Percentiles rank a stretch among this genome's conserved stretches.
Conservation (phyloP, 331 rosid species). For the Stylosanthes scabra region DNA sequence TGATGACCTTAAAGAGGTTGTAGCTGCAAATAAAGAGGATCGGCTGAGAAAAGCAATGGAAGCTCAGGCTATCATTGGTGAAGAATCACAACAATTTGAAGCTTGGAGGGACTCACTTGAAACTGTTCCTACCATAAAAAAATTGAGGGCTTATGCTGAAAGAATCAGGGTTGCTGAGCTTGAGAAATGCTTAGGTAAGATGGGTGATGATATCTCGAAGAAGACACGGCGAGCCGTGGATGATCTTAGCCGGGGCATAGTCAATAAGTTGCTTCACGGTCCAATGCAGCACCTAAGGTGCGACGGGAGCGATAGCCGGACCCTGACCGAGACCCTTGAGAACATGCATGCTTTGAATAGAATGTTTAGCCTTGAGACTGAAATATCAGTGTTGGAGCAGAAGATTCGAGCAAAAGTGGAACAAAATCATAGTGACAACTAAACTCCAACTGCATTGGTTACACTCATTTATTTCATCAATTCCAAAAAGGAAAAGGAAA, state of each 20-base stretch:
- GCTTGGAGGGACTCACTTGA: constrained; percentile 97
- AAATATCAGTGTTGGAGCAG: constrained; percentile 82
- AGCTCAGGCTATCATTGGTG: constrained; percentile 83
- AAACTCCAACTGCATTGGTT: constrained; percentile 32
- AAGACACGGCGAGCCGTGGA: constrained; percentile 84
- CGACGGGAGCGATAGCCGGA: constrained; percentile 91
- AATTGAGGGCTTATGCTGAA: constrained; percentile 92
- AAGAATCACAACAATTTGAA: constrained; percentile 86
- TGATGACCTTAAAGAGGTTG: constrained; percentile 95
- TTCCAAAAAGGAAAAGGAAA: constrained; percentile 56
- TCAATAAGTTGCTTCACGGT: constrained; percentile 94
- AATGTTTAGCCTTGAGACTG: constrained; percentile 95
- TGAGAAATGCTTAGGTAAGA: constrained; percentile 84
- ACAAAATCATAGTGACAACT: constrained; percentile 60
- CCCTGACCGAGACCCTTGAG: constrained; percentile 83
- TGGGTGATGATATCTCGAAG: constrained; percentile 87
- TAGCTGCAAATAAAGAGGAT: constrained; percentile 94
- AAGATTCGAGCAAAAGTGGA: constrained; percentile 92
- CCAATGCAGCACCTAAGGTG: constrained; percentile 98
- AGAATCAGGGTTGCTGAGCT: constrained; percentile 84
- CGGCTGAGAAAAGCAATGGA: constrained; percentile 89
- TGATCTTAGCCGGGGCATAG: constrained; percentile 91
- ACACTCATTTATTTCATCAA: constrained; percentile 46
- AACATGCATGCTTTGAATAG: constrained; percentile 97
- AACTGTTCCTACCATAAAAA: constrained; percentile 96